A percentile compares a stretch with the other conserved stretches of the same genome.
Conservation (phyloP, 441 rosid species). For the Euphorbia schlechtendalii region DNA sequence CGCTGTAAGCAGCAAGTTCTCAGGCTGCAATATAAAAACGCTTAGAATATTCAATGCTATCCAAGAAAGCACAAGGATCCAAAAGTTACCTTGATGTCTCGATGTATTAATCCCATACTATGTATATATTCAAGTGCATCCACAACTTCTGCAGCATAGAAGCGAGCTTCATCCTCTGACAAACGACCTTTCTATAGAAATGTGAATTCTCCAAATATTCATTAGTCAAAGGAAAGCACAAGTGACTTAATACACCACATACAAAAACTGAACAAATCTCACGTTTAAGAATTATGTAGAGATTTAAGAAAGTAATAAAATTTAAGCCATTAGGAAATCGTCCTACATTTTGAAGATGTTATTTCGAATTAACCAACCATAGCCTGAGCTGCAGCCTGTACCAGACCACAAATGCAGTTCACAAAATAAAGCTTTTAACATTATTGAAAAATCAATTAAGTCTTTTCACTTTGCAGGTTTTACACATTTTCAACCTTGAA, state of each 20-base stretch:
- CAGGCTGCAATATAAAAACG: constrained; percentile 63
- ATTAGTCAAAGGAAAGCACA: background rate
- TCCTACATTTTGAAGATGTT: background rate
- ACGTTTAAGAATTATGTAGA: background rate
- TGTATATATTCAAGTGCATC: constrained; percentile 99
- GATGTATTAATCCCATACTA: constrained; percentile 84
- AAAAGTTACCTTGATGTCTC: constrained; percentile 79
- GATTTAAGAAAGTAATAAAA: background rate
- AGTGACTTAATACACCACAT: constrained; percentile 1
- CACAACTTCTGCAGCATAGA: constrained; percentile 86
- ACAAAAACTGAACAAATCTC: background rate
- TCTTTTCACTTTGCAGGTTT: background rate
- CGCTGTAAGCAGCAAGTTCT: constrained; percentile 72
- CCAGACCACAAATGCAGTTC: background rate
- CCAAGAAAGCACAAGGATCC: constrained; percentile 11
- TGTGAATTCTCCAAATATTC: constrained; percentile 15
- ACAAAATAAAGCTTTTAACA: background rate
- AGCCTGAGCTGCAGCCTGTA: background rate
- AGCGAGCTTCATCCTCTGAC: constrained; percentile 87
- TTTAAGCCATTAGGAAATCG: background rate
- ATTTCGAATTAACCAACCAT: background rate
- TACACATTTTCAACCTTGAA: background rate
- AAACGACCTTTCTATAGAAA: constrained; percentile 67
- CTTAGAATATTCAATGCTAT: constrained; percentile 25
- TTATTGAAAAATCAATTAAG: background rate